phyloP scores from a whole-genome alignment of 495 filamentous ascomycete species.

The Beverwykella pulmonaria region DNA sequence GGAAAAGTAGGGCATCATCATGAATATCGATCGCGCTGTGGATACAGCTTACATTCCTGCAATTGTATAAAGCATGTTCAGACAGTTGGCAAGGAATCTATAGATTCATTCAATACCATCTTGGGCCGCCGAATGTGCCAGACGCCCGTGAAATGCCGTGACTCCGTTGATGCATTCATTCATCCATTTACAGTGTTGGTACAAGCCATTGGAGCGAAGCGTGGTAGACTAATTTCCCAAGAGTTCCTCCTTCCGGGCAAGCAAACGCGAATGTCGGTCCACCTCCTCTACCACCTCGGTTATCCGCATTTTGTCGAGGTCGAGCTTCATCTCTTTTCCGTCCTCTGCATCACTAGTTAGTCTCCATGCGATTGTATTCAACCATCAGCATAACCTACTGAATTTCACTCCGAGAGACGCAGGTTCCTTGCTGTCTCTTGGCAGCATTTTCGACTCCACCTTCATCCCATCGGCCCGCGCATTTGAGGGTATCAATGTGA shows the following conservation, averaged over 20 bases:
- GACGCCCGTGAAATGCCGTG: slow-evolving; percentile 5
- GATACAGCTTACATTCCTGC: background rate
- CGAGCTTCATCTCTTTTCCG: slow-evolving; percentile 72
- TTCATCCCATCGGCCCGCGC: slow-evolving; percentile 69
- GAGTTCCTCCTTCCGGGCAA: slow-evolving; percentile 82
- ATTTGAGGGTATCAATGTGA: slow-evolving; percentile 80
- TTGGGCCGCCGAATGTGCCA: background rate
- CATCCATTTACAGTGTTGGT: background rate
- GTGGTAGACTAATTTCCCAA: slow-evolving; percentile 17
- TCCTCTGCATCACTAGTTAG: slow-evolving; percentile 60
- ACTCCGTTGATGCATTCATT: slow-evolving; percentile 20
- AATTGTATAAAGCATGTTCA: background rate
- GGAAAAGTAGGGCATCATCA: background rate
- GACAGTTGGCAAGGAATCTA: background rate
- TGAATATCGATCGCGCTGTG: background rate
- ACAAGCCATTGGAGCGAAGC: background rate
- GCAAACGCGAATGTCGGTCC: slow-evolving; percentile 77
- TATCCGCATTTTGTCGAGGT: slow-evolving; percentile 76
- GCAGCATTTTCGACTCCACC: slow-evolving; percentile 77
- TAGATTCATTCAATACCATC: background rate
- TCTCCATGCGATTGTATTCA: slow-evolving; percentile 44
- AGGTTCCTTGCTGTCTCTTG: slow-evolving; percentile 60
- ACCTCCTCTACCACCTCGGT: slow-evolving; percentile 87
- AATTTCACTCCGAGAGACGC: slow-evolving; percentile 76
- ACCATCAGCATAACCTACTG: slow-evolving; percentile 64